These are phyloP conservation scores for Trichosporon coremiiforme DNA, from an alignment of 1,284 basidiomycete species.

Conservation along the genomic window DNA sequence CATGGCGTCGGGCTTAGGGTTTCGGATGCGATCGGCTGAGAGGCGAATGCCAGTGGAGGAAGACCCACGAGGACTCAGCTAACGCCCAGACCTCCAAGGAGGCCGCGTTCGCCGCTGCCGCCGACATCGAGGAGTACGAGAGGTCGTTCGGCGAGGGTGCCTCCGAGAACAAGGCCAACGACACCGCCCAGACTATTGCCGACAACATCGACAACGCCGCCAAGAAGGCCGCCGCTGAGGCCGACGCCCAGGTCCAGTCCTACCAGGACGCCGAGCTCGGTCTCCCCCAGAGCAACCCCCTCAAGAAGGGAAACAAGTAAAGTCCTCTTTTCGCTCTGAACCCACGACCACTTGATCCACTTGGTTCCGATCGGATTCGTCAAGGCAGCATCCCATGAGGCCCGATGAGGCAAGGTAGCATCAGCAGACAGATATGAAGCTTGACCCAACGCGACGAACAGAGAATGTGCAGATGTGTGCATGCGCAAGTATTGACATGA, in stretches of 20 bases:
- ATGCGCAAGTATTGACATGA: background rate
- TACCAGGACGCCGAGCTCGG: slow-evolving; percentile 18
- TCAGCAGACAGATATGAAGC: slow-evolving; percentile 12
- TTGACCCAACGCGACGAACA: background rate
- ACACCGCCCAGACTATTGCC: background rate
- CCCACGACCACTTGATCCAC: too few species aligned
- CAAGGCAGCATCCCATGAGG: background rate
- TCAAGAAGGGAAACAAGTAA: background rate
- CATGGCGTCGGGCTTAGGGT: too few species aligned
- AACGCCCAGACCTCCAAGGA: background rate
- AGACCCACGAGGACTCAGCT: background rate
- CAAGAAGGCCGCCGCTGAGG: slow-evolving; percentile 14
- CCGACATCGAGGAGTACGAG: background rate
- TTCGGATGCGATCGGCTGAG: too few species aligned
- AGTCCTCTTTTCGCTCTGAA: background rate
- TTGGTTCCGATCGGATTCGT: background rate
- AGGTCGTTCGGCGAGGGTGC: background rate
- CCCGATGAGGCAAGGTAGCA: background rate
- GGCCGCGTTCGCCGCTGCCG: background rate
- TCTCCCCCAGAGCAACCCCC: background rate
- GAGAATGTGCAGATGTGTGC: background rate
- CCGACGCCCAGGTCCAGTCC: slow-evolving; percentile 1
- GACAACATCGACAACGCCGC: background rate
- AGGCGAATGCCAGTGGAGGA: too few species aligned
- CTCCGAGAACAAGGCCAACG: slow-evolving; percentile 7